Conservation (phyloP, 345 rosid species). For the Gossypium rotundifolium region DNA sequence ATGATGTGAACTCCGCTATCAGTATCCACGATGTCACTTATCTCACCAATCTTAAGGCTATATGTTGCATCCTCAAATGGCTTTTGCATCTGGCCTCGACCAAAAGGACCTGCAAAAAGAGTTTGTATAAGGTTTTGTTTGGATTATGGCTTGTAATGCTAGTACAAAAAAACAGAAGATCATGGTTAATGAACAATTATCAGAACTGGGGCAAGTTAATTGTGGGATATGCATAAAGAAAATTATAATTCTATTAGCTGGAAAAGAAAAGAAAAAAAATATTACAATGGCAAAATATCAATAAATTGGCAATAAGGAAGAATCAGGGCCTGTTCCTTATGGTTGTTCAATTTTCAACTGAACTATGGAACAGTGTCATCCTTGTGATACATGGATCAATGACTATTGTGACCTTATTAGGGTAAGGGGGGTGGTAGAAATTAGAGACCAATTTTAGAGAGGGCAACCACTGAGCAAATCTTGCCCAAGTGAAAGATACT, state of each 20-base stretch:
- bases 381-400: too few relatives aligned
- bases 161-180: neutral
- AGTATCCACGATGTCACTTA: conserved; percentile 84
- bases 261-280: too few relatives aligned
- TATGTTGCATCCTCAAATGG: conserved; percentile 88
- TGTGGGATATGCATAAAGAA: neutral
- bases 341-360: too few relatives aligned
- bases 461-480: too few relatives aligned
- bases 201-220: neutral
- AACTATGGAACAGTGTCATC: too few relatives aligned
- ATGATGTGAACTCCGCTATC: conserved; percentile 94
- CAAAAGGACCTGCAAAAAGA: conserved; percentile 60
- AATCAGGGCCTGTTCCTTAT: too few relatives aligned
- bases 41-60: conserved; percentile 75
- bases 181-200: neutral
- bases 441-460: too few relatives aligned
- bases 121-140: neutral
- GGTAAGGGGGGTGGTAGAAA: too few relatives aligned
- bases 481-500: too few relatives aligned
- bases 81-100: conserved; percentile 95
- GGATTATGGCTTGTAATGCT: neutral
- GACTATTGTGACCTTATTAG: too few relatives aligned
- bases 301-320: neutral
- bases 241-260: neutral
- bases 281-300: neutral